These are phyloP conservation scores for Cupressus sempervirens DNA, from an alignment of 75 land plant species.

Conservation along the genomic window DNA sequence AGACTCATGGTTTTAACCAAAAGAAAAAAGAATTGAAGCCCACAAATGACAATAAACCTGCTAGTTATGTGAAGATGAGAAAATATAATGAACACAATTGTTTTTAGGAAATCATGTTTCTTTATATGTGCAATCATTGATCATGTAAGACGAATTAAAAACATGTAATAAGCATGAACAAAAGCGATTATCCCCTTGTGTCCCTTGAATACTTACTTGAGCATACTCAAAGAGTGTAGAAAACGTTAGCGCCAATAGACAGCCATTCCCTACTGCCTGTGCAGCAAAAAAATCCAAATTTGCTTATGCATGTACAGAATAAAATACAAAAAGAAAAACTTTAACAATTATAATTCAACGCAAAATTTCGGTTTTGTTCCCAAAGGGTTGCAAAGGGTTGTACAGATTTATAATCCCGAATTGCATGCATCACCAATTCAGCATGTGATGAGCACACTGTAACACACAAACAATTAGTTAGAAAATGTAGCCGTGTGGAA, in stretches of 20 bases:
- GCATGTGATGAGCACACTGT: constrained; percentile 37
- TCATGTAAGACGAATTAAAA: constrained; percentile 4
- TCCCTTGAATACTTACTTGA: constrained; percentile 45
- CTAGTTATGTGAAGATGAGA: background rate
- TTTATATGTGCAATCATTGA: constrained; percentile 2
- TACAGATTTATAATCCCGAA: constrained; percentile 43
- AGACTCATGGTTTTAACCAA: background rate
- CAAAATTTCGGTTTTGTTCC: background rate
- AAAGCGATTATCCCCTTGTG: background rate
- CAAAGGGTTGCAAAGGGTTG: constrained; percentile 15
- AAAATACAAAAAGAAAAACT: background rate
- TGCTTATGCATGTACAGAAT: background rate
- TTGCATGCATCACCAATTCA: constrained; percentile 38
- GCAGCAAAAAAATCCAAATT: constrained; percentile 6
- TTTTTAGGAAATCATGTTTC: background rate
- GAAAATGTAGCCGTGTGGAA: background rate
- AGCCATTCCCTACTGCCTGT: constrained; percentile 62
- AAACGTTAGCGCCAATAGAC: constrained; percentile 62
- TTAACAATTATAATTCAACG: background rate
- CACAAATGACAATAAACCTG: background rate
- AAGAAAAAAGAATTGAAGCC: background rate
- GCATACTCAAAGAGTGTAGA: constrained; percentile 93
- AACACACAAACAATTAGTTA: constrained; percentile 2
- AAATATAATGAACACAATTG: background rate
- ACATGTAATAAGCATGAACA: background rate